A percentile compares a stretch with the other conserved stretches of the same genome.
phyloP scores from a whole-genome alignment of 2,329 filamentous ascomycete genomes.

The Aspergillus sp. region DNA sequence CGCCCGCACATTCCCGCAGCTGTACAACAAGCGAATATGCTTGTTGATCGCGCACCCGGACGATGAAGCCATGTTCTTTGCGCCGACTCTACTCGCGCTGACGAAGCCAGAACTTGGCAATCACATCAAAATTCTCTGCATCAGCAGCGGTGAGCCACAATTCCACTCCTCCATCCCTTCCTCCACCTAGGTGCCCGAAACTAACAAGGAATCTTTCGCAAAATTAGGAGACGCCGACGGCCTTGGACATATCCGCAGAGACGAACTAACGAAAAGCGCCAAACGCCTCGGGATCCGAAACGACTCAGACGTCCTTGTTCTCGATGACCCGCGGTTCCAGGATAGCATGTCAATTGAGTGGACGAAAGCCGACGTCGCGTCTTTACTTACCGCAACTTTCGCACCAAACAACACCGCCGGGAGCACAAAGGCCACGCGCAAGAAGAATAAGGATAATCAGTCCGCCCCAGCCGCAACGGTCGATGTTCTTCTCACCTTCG shows the following conservation, averaged over 20 bases:
- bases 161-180: too few species aligned
- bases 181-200: neutral
- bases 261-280: conserved; percentile 80
- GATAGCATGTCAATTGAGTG: conserved; percentile 85
- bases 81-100: conserved; percentile 81
- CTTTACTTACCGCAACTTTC: conserved; percentile 71
- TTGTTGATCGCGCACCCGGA: conserved; percentile 96
- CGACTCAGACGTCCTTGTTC: conserved; percentile 78
- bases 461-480: conserved; percentile 52
- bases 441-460: conserved; percentile 24
- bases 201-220: neutral
- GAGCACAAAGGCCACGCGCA: conserved; percentile 22
- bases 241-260: conserved; percentile 76
- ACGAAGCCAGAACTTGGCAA: conserved; percentile 78
- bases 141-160: conserved; percentile 69
- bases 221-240: conserved; percentile 77
- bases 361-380: conserved; percentile 69
- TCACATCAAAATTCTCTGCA: conserved; percentile 89
- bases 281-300: conserved; percentile 70
- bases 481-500: conserved; percentile 88
- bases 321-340: conserved; percentile 76
- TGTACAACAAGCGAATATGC: conserved; percentile 82
- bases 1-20: conserved; percentile 52
- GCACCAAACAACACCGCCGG: conserved; percentile 51
- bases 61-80: conserved; percentile 99